phyloP scores from a whole-genome alignment of 2,329 filamentous ascomycete species.

The Exophiala sp. region DNA sequence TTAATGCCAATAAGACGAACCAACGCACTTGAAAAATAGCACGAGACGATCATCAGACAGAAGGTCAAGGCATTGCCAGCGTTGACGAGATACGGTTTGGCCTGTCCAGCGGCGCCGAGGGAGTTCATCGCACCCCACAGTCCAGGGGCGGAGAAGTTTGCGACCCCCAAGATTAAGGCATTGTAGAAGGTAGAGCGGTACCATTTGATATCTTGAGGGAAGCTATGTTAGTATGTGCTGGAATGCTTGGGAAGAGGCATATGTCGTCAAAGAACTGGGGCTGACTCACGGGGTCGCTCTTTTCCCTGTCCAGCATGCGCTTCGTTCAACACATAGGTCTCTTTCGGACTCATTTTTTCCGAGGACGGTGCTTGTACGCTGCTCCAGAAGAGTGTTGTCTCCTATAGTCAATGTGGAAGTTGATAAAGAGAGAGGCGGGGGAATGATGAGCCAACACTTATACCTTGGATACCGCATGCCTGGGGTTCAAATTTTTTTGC shows the following conservation, averaged over 20 bases:
- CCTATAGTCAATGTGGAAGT: neutral
- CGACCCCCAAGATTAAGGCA: conserved; percentile 63
- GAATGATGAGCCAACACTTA: too few relatives aligned
- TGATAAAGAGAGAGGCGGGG: too few relatives aligned
- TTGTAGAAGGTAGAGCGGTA: conserved; percentile 68
- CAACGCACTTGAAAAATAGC: conserved; percentile 58
- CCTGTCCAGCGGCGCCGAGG: conserved; percentile 62
- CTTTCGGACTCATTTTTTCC: neutral
- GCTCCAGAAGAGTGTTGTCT: too few relatives aligned
- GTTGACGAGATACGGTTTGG: conserved; percentile 62
- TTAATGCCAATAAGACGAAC: conserved; percentile 66
- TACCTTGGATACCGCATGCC: too few relatives aligned
- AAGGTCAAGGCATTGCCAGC: conserved; percentile 66
- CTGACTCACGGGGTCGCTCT: neutral
- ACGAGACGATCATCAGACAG: conserved; percentile 66
- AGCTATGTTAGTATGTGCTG: neutral
- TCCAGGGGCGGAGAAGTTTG: conserved; percentile 44
- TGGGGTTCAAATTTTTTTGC: too few relatives aligned
- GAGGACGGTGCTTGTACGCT: neutral
- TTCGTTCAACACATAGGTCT: neutral
- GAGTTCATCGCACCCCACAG: conserved; percentile 50
- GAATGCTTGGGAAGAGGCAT: neutral
- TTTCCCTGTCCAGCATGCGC: neutral
- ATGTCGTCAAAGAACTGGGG: neutral
- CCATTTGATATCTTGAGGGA: conserved; percentile 43